Conservation (phyloP, 2,329 filamentous ascomycete genomes). For the Coniella lustricola region DNA sequence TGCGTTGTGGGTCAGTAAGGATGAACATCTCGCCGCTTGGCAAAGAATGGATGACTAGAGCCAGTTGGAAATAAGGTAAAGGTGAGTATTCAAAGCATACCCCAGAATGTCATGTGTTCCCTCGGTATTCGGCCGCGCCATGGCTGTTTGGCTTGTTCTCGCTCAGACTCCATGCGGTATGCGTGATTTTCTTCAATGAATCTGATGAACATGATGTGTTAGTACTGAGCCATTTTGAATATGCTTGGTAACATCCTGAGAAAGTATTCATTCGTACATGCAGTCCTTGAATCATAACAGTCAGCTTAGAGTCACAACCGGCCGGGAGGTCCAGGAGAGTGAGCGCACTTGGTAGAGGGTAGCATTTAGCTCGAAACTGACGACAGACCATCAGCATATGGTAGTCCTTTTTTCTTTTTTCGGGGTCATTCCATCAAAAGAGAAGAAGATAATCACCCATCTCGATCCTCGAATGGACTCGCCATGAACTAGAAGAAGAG, state of each 20-base stretch:
- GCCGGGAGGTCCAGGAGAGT: conserved; percentile 10
- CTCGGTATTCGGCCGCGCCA: conserved; percentile 44
- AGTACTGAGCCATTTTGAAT: conserved; percentile 4
- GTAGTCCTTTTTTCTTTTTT: neutral
- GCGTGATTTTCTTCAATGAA: conserved; percentile 89
- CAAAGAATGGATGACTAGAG: neutral
- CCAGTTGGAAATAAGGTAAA: neutral
- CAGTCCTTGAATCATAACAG: conserved; percentile 34
- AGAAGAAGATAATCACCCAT: conserved; percentile 48
- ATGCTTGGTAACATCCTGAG: neutral
- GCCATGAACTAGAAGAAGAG: conserved; percentile 74
- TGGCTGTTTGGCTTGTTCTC: conserved; percentile 47
- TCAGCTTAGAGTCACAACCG: conserved; percentile 18
- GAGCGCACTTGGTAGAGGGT: conserved; percentile 73
- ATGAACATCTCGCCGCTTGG: too few species aligned
- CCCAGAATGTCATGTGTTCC: conserved; percentile 90
- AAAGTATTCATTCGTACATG: conserved; percentile 42
- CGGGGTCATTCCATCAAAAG: neutral
- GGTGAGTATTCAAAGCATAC: too few species aligned
- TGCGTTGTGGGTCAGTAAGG: too few species aligned
- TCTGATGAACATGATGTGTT: conserved; percentile 34
- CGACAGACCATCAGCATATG: conserved; percentile 17
- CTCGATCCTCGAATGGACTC: conserved; percentile 71
- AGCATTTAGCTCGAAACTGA: conserved; percentile 91
- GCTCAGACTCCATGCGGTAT: conserved; percentile 58